phyloP scores from a whole-genome alignment of 352 stramenopile genomes.

The Phytophthora cryptogea region DNA sequence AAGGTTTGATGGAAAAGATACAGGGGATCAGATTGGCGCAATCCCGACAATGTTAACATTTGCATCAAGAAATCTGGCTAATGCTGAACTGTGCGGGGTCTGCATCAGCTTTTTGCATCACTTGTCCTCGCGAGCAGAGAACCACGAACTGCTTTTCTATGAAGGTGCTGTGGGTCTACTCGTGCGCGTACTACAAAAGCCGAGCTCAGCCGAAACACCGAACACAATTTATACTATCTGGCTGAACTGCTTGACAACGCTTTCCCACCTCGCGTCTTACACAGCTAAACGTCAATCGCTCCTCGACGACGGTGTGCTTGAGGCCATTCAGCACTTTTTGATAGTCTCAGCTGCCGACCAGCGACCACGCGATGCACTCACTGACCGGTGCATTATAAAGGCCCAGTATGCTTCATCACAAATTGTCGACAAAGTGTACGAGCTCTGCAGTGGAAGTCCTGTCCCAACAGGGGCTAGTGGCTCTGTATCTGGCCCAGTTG shows the following conservation, averaged over 20 bases:
- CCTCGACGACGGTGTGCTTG: constrained; percentile 63
- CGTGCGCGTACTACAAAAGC: constrained; percentile 57
- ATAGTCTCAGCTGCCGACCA: constrained; percentile 42
- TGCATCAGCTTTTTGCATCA: constrained; percentile 77
- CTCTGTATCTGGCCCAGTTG: constrained; percentile 17
- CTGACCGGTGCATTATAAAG: constrained; percentile 54
- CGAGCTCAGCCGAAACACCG: constrained; percentile 36
- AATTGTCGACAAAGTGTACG: constrained; percentile 68
- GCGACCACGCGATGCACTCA: constrained; percentile 40
- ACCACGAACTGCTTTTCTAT: constrained; percentile 66
- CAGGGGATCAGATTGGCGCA: constrained; percentile 42
- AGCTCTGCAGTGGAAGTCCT: constrained; percentile 44
- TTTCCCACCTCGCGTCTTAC: constrained; percentile 65
- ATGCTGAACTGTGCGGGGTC: constrained; percentile 67
- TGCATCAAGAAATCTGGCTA: constrained; percentile 55
- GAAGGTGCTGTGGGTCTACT: constrained; percentile 64
- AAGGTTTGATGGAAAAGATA: constrained; percentile 23
- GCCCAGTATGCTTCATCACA: constrained; percentile 56
- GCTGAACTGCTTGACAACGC: constrained; percentile 51
- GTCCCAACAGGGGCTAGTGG: not conserved
- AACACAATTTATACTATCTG: constrained; percentile 61
- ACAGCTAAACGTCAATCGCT: constrained; percentile 40
- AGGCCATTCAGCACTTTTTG: constrained; percentile 70
- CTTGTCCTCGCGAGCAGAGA: constrained; percentile 64
- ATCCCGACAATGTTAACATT: constrained; percentile 73